Evolutionary conservation across 495 filamentous ascomycete genomes (phyloP).

Genomic region (Bombardia bombarda): DNA sequence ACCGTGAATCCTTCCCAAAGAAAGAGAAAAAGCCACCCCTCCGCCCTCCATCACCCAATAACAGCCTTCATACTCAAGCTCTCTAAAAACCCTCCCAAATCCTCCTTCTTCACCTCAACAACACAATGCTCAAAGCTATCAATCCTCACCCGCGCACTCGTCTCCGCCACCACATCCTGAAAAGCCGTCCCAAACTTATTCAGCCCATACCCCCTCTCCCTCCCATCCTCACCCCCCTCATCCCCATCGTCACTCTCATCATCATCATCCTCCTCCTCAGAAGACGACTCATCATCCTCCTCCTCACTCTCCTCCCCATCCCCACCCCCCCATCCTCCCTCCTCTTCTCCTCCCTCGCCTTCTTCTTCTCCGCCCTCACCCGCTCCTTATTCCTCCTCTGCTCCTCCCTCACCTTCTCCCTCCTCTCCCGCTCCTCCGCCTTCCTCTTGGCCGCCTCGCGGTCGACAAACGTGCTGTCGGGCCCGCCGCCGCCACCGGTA

Average conservation of each 20-base stretch:
- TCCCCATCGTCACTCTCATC: conserved; percentile 51
- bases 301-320: conserved; percentile 23
- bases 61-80: conserved; percentile 86
- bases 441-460: conserved; percentile 55
- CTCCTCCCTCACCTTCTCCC: conserved; percentile 50
- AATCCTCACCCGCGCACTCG: conserved; percentile 79
- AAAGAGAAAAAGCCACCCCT: not conserved
- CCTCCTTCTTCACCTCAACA: conserved; percentile 93
- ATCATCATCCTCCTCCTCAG: conserved; percentile 39
- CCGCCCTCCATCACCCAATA: conserved; percentile 52
- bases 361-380: conserved; percentile 53
- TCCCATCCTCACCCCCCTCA: conserved; percentile 49
- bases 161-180: conserved; percentile 89
- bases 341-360: conserved; percentile 44
- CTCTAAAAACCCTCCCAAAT: conserved; percentile 86
- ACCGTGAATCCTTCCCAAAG: too few species aligned
- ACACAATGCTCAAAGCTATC: conserved; percentile 97
- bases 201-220: conserved; percentile 56
- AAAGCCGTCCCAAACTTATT: conserved; percentile 94
- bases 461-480: conserved; percentile 50
- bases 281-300: conserved; percentile 33
- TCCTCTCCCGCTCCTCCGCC: conserved; percentile 49
- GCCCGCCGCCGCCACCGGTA: conserved; percentile 70
- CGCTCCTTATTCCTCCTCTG: conserved; percentile 52
- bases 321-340: conserved; percentile 26